Base-by-base conservation (phyloP, 2,329 filamentous ascomycete genomes). In the Diaporthe capsici region DNA sequence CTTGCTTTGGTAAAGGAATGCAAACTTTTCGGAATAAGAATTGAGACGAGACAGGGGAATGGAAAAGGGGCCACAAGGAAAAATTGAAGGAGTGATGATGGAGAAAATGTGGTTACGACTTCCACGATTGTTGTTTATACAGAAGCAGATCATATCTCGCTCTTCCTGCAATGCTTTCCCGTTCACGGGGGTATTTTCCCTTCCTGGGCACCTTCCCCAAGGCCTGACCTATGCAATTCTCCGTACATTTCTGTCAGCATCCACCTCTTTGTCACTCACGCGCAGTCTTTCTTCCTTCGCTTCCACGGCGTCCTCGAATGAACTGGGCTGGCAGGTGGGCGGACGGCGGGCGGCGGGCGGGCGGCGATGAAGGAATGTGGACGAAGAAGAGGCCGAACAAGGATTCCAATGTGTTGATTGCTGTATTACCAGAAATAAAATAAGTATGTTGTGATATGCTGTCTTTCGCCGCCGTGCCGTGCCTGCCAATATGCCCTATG, bases 371-470 rank as follows among this genome's bases (percentile, higher is more conserved):
- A 65, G 58, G 49, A 37, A 60, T 39, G 57, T 44, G 51, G 51
- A 70, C 61, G 60, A 58, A 51, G 71, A 71, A 73, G 39, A 49
- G 67, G 39, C 28, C 68, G 68, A 37, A 55, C 28, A 47, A 57
- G 57, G 70, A 67, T 51, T 57, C 42, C 63, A 71, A 60, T 73
- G 73, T 73, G 76, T 44, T 71, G 76, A 42, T 61, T 73, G 73
- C 60, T 71, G 73, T 73, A 77, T 77, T 77, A 77, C 70, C 76
- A 75, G 72, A 77, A 76, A 75, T 77, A 77, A 75, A 70, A 77
- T 77, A 68, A 73, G 73, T 77, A 77, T 77, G 72, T 68, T 63
- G 76, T 72, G 68, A 75, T 72, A 73, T 73, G 76, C 57, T 65
- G 73, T 67, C 73, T 67, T 58, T 55, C 58, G 39, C 57, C 47